phyloP scores from a whole-genome alignment of 257 asterid species.

The Penstemon davidsonii region DNA sequence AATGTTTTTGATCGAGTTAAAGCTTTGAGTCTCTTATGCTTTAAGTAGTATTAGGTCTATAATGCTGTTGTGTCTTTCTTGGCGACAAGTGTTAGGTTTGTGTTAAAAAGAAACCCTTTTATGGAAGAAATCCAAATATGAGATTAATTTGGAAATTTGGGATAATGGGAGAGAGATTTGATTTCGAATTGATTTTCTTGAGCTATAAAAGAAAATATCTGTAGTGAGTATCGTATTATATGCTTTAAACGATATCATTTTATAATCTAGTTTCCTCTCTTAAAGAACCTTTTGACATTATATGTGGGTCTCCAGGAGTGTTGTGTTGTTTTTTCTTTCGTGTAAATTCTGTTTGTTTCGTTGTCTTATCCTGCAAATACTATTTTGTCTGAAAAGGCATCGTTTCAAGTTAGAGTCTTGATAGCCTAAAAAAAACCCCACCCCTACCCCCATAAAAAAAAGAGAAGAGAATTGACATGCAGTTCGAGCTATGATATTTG shows the following conservation, averaged over 20 bases:
- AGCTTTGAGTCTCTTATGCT: not conserved
- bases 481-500: not conserved
- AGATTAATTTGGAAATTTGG: not conserved
- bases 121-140: slow-evolving; percentile 8
- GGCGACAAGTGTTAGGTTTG: not conserved
- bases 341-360: not conserved
- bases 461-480: not conserved
- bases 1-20: slow-evolving; percentile 7
- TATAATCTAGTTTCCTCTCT: slow-evolving; percentile 2
- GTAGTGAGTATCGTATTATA: not conserved
- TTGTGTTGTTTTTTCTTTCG: not conserved
- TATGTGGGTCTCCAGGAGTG: not conserved
- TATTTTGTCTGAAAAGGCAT: not conserved
- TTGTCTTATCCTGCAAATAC: not conserved
- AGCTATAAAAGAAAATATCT: not conserved
- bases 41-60: too few species aligned
- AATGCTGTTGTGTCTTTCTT: not conserved
- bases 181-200: not conserved
- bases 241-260: not conserved
- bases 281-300: slow-evolving; percentile 7
- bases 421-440: not conserved
- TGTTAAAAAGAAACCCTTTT: not conserved
- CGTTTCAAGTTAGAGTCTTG: not conserved
- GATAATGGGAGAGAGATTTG: not conserved
- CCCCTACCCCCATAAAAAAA: too few species aligned